Evolutionary conservation across 2,329 filamentous ascomycete genomes (phyloP), one percentile per base, ranked within the genome.

Genomic region (Basipetospora chlamydospora): DNA sequence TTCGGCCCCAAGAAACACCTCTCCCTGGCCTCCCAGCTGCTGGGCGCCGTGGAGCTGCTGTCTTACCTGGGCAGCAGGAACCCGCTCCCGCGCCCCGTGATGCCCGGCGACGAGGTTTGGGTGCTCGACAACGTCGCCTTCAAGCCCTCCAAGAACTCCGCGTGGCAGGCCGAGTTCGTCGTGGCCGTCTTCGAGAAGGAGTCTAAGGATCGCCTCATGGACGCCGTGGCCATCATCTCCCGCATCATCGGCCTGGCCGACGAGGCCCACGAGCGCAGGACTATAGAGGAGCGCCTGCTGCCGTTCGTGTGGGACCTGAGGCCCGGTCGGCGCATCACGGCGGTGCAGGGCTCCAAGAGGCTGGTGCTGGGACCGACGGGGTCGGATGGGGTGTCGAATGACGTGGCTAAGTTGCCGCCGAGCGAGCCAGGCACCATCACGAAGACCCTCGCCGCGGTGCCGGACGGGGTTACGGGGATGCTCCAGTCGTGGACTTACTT

Each of bases 121-220:
- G 63, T 95, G 6, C 64, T 95, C 33, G 86, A 96, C 60, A 94
- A 90, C 49, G 88, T 82, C 3, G 87, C 86, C 4, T 88, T 80
- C 53, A 72, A 73, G 41, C 57, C 61, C 31, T 49, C 58, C 13
- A 48, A 54, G 40, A 55, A 57, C 2, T 59, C 58, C 37, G 54
- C 51, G 36, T 95, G 86, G 85, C 67, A 82, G 49, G 80, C 80
- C 18, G 84, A 95, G 51, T 86, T 87, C 42, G 76, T 93, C 0
- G 74, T 80, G 2, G 83, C 81, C 30, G 82, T 85, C 39, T 93
- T 95, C 47, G 73, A 80, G 43, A 75, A 76, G 48, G 64, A 82
- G 46, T 73, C 77, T 5, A 77, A 80, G 28, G 69, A 70, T 41
- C 69, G 75, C 41, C 57, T 86, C 2, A 70, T 79, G 28, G 70